Base-by-base conservation (phyloP, 345 rosid genomes). In the Leavenworthia alabamica region DNA sequence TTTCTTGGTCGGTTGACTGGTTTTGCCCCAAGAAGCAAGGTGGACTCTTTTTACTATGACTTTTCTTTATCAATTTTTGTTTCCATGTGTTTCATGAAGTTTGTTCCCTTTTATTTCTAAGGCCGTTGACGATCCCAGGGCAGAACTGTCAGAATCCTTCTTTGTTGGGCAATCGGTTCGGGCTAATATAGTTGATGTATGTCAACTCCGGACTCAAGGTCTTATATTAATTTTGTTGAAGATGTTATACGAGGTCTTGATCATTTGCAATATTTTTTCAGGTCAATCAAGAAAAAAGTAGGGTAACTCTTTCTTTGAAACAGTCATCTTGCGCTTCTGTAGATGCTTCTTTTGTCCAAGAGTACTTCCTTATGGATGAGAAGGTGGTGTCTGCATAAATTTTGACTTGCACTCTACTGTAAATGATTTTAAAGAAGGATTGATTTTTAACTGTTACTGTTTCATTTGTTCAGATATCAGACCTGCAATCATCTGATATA, bases 1-100 rank as follows among this genome's bases (percentile, higher is more conserved):
- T 89, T 83, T 87, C 94, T 89, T 78, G 99, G 97, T 50, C 90
- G 80, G 60, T 72, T 93, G 77, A 93, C 99, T 55, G 99, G 94
- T 50, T 93, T 93, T 65, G 84, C 81, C 32, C 97, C 97, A 3
- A 75, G 83, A 84, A 81, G 88, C 79, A 93, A 87, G 88, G 97
- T 89, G 73, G 66, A 6, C 41, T 26, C 6, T 14, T 57, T 51
- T 43, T 37, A 26, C 64, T 43, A 39, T 47, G 46, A 14, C 5
- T 5, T 62, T 51, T 61, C 2, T 28, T 44, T 56, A 36, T 46
- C 31, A 36, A 12, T 43, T 7, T 35, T 63, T 48, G 57, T 20
- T 65, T 33, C 23, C 27, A 12, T 41, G 28, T 57, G 15, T 19
- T 53, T 45, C 52, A 56, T 74, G 14, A 67, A 13, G 9, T 49